Evolutionary conservation across 805 yeast species (phyloP).

Genomic region (Candida chauliodis): DNA sequence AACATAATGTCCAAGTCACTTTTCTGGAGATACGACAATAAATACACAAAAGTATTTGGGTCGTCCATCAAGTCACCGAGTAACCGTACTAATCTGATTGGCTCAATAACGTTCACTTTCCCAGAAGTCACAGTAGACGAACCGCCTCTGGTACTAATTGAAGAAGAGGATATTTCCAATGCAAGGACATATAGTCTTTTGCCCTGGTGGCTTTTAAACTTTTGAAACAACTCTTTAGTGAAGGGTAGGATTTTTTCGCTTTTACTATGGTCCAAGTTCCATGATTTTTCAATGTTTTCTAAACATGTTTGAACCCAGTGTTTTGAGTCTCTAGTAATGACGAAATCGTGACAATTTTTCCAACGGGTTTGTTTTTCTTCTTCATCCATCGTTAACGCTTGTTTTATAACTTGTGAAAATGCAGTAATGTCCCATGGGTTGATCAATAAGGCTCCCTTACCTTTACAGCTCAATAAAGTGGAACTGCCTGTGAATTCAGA

Average conservation of each 20-base stretch:
- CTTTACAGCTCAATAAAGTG: conserved; percentile 50
- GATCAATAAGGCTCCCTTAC: conserved; percentile 66
- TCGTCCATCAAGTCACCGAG: conserved; percentile 58
- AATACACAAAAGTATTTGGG: conserved; percentile 63
- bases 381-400: conserved; percentile 60
- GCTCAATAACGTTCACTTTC: conserved; percentile 42
- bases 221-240: conserved; percentile 26
- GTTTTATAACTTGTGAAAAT: conserved; percentile 59
- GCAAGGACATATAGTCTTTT: conserved; percentile 40
- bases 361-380: conserved; percentile 62
- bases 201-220: conserved; percentile 14
- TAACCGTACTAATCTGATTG: conserved; percentile 54
- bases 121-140: conserved; percentile 3
- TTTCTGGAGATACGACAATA: conserved; percentile 63
- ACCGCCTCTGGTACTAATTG: conserved; percentile 12
- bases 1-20: conserved; percentile 65
- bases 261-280: conserved; percentile 30
- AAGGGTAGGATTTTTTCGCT: conserved; percentile 27
- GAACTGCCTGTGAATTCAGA: conserved; percentile 97
- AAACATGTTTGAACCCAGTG: conserved; percentile 68
- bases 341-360: conserved; percentile 55
- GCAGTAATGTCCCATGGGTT: conserved; percentile 87
- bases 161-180: conserved; percentile 40
- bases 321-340: conserved; percentile 64
- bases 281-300: conserved; percentile 44